Percentiles rank a stretch among this genome's conserved stretches.
Evolutionary conservation across 306 rosid species (phyloP).

Genomic region (Datisca glomerata): DNA sequence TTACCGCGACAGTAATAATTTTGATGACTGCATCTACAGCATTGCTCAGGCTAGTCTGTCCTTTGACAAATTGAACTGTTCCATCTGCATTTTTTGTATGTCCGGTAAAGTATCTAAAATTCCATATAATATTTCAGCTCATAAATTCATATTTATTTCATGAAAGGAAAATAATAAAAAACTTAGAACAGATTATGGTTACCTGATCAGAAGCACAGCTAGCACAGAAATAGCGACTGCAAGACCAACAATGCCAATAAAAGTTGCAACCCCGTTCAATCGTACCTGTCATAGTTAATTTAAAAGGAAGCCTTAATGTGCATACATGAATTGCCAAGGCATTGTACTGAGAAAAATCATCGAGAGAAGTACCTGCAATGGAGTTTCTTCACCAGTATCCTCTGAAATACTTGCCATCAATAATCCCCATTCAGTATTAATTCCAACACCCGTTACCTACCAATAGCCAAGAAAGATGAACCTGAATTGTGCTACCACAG

Average conservation of each 20-base stretch:
- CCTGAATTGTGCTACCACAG: background rate
- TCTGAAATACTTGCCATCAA: slow-evolving; percentile 99
- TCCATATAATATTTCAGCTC: slow-evolving; percentile 16
- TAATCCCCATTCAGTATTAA: slow-evolving; percentile 98
- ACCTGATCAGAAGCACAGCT: slow-evolving; percentile 77
- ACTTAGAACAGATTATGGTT: background rate
- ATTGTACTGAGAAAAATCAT: slow-evolving; percentile 10
- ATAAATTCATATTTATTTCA: slow-evolving; percentile 8
- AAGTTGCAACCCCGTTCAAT: slow-evolving; percentile 97
- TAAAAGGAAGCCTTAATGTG: slow-evolving; percentile 13
- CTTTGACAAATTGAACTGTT: slow-evolving; percentile 26
- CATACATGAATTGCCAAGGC: slow-evolving; percentile 4
- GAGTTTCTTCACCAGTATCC: slow-evolving; percentile 97
- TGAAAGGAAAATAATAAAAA: background rate
- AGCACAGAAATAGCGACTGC: slow-evolving; percentile 72
- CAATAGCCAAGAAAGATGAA: slow-evolving; percentile 12
- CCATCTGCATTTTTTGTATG: slow-evolving; percentile 36
- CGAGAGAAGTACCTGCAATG: slow-evolving; percentile 61
- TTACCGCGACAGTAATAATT: slow-evolving; percentile 87
- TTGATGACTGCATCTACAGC: slow-evolving; percentile 58
- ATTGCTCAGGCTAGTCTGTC: slow-evolving; percentile 41
- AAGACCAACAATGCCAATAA: slow-evolving; percentile 93
- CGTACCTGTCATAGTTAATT: slow-evolving; percentile 59
- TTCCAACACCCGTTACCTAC: slow-evolving; percentile 95
- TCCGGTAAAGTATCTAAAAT: slow-evolving; percentile 72